Base-by-base conservation (phyloP, 371 early-diverging fungal species). In the Fennellomyces sp. region DNA sequence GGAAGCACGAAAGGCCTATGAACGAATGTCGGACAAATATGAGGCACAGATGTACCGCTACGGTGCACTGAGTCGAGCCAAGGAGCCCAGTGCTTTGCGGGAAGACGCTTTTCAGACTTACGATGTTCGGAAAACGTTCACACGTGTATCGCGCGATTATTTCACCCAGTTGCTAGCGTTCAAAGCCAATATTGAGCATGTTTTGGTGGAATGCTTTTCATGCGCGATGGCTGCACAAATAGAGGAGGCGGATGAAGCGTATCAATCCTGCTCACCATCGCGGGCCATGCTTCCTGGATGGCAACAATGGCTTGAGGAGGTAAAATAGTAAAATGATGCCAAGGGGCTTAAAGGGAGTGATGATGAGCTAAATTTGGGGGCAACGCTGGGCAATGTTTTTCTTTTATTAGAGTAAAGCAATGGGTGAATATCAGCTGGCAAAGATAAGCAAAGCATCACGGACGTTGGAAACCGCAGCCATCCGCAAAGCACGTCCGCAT, bases 51-150 rank as follows among this genome's bases (percentile, higher is more conserved):
- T 88, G 23, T 68, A 68, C 21, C 77, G 81, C 61, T 89, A 87
- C 60, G 73, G 72, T 35, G 69, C 72, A 4, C 71, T 85, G 25
- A 85, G 86, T 29, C 81, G 86, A 35, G 73, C 85, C 49, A 90
- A 89, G 54, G 91, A 91, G 61, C 68, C 88, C 11, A 83, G 82
- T 54, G 86, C 88, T 3, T 57, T 88, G 26, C 70, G 84, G 19
- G 91, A 91, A 68, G 89, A 91, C 56, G 87, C 89, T 0, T 89
- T 86, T 55, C 83, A 85, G 49, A 72, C 89, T 39, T 87, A 75
- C 58, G 90, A 90, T 51, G 66, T 79, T 12, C 80, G 85, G 52
- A 89, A 88, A 60, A 62, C 72, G n/a, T 86, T 83, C 58, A 79
- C 85, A 27, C 76, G 71, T 33, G 70, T 72, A 0, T 75, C 72